Evolutionary conservation across 345 rosid genomes (phyloP).

Genomic region (Pugionium dolabratum): DNA sequence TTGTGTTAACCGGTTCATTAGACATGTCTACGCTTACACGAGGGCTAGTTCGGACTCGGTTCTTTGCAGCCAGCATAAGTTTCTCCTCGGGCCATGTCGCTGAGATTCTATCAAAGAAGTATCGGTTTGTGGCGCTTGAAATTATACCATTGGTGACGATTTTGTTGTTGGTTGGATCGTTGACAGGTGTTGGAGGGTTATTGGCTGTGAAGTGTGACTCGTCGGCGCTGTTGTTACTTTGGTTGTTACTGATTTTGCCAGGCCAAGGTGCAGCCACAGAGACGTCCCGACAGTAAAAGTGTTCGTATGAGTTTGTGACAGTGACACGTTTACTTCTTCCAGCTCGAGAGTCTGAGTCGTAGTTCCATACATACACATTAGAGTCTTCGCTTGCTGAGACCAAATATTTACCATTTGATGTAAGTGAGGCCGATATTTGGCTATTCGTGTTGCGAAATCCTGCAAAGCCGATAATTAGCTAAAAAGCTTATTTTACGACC

Average conservation of each 20-base stretch:
- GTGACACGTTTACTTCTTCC: constrained; percentile 77
- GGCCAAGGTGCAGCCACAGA: constrained; percentile 94
- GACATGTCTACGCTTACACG: constrained; percentile 57
- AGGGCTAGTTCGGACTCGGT: constrained; percentile 52
- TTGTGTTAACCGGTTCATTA: constrained; percentile 42
- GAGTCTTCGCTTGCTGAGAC: constrained; percentile 97
- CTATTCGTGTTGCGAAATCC: constrained; percentile 91
- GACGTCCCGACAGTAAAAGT: constrained; percentile 88
- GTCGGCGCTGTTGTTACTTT: constrained; percentile 46
- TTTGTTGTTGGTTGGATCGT: constrained; percentile 51
- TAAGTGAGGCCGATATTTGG: constrained; percentile 80
- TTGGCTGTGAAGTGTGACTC: constrained; percentile 55
- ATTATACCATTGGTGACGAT: constrained; percentile 62
- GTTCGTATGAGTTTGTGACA: constrained; percentile 69
- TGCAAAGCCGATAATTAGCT: constrained; percentile 39
- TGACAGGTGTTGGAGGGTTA: constrained; percentile 89
- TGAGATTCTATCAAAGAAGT: constrained; percentile 86
- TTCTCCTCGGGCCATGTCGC: constrained; percentile 95
- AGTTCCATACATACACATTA: constrained; percentile 85
- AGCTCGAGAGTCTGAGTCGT: constrained; percentile 76
- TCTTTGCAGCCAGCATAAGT: constrained; percentile 51
- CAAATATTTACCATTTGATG: constrained; percentile 74
- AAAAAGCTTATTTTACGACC: neutral
- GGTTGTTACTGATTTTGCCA: constrained; percentile 55
- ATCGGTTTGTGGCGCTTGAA: constrained; percentile 78